Evolutionary conservation across 345 rosid species (phyloP).

Genomic region (Garcia nutans): DNA sequence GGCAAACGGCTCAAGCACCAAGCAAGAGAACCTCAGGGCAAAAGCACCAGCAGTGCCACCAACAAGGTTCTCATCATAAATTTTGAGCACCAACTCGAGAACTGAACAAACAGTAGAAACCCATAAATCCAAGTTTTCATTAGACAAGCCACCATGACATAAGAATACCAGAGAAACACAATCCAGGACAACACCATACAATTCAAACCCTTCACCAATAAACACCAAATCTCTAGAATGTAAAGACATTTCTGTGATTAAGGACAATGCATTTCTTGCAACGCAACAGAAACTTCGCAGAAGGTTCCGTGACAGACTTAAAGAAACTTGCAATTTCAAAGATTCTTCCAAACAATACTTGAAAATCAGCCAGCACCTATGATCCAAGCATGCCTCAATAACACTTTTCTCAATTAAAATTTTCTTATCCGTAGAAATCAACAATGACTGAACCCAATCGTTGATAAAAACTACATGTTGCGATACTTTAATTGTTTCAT

Average conservation of each 20-base stretch:
- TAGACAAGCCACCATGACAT: constrained; percentile 49
- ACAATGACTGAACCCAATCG: constrained; percentile 71
- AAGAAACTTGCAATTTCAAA: constrained; percentile 46
- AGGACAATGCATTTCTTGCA: constrained; percentile 39
- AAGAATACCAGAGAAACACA: constrained; percentile 63
- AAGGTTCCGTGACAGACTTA: constrained; percentile 53
- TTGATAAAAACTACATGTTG: constrained; percentile 60
- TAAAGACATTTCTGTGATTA: constrained; percentile 29
- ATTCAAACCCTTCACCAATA: constrained; percentile 46
- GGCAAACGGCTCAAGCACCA: constrained; percentile 76
- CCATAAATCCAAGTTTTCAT: constrained; percentile 76
- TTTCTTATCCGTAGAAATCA: constrained; percentile 50
- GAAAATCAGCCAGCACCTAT: constrained; percentile 77
- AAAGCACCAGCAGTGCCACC: constrained; percentile 37
- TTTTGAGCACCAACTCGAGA: constrained; percentile 49
- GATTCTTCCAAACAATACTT: constrained; percentile 72
- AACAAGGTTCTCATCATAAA: constrained; percentile 41
- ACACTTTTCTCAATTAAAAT: constrained; percentile 20
- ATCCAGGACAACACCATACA: constrained; percentile 47
- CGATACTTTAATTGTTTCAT: constrained; percentile 57
- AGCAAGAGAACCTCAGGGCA: constrained; percentile 53
- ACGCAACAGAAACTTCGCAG: constrained; percentile 50
- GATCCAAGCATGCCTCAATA: constrained; percentile 51
- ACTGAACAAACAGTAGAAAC: constrained; percentile 48
- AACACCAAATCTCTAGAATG: constrained; percentile 23